Percentiles rank a stretch among this genome's conserved stretches.
These are phyloP conservation scores for Chaetoceros tenuissimus DNA, from an alignment of 108 stramenopile genomes.

Conservation along the genomic window DNA sequence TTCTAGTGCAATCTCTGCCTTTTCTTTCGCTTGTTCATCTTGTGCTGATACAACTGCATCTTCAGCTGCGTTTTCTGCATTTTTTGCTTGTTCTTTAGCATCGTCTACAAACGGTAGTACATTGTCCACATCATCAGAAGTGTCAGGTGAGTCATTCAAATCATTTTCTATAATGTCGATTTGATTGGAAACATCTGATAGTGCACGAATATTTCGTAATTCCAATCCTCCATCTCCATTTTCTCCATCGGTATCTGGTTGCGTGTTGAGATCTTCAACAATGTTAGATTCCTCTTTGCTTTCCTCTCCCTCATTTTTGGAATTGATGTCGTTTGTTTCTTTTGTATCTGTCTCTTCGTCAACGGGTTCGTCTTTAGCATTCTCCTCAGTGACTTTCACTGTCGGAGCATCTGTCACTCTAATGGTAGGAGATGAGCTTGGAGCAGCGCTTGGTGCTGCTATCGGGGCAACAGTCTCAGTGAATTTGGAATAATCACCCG, in stretches of 20 bases:
- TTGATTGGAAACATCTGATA: background rate
- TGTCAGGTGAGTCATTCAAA: conserved; percentile 3
- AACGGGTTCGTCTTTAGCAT: background rate
- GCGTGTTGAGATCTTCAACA: conserved; percentile 3
- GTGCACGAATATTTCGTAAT: background rate
- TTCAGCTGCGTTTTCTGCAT: conserved; percentile 31
- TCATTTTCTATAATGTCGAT: background rate
- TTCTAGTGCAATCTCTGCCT: conserved; percentile 33
- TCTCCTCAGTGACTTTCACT: background rate
- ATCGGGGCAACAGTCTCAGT: conserved; percentile 15
- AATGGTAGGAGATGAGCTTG: conserved; percentile 13
- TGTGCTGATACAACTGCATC: conserved; percentile 21
- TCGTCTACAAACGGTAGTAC: conserved; percentile 10
- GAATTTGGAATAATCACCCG: conserved; percentile 43
- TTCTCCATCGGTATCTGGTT: conserved; percentile 2
- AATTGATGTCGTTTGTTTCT: conserved; percentile 4
- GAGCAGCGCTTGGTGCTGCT: conserved; percentile 6
- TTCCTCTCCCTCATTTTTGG: background rate
- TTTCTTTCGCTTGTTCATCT: background rate
- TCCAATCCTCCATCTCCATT: conserved; percentile 4
- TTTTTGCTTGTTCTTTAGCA: conserved; percentile 26
- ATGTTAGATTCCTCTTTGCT: conserved; percentile 1
- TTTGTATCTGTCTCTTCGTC: background rate
- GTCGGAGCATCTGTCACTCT: conserved; percentile 1
- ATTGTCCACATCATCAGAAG: background rate